Evolutionary conservation across 78 protist species (phyloP).

Genomic region (Chrysochromulina parva): DNA sequence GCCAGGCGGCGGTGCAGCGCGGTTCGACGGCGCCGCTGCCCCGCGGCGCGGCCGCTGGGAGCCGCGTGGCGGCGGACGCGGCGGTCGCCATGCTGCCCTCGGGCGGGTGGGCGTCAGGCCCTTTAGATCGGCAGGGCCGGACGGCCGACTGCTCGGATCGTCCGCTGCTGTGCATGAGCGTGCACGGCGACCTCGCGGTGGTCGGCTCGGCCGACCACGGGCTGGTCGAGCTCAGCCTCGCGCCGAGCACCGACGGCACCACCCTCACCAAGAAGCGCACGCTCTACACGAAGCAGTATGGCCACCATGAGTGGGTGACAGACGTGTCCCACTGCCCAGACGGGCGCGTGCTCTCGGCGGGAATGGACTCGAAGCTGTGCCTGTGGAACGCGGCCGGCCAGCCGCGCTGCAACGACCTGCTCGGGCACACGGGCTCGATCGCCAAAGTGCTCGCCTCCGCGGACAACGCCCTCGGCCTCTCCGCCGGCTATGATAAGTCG

Average conservation of each 20-base stretch:
- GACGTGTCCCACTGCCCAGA: neutral
- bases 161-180: conserved; percentile 34
- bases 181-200: neutral
- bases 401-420: conserved; percentile 40
- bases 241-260: neutral
- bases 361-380: conserved; percentile 45
- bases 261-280: neutral
- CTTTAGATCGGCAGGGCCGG: neutral
- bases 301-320: conserved; percentile 48
- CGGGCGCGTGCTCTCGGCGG: conserved; percentile 44
- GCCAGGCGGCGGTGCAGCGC: no score
- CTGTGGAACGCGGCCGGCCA: conserved; percentile 21
- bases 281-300: neutral
- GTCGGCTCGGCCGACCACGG: conserved; percentile 48
- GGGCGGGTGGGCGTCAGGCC: neutral
- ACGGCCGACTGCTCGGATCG: neutral
- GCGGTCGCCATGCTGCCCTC: neutral
- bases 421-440: conserved; percentile 37
- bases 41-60: no score
- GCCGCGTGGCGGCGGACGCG: neutral
- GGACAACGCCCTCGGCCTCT: neutral
- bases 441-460: neutral
- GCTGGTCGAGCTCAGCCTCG: neutral
- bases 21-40: no score
- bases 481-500: conserved; percentile 33